A percentile compares a stretch with the other conserved stretches of the same genome.
Conservation (phyloP, 306 rosid species). For the Dryas drummondii region DNA sequence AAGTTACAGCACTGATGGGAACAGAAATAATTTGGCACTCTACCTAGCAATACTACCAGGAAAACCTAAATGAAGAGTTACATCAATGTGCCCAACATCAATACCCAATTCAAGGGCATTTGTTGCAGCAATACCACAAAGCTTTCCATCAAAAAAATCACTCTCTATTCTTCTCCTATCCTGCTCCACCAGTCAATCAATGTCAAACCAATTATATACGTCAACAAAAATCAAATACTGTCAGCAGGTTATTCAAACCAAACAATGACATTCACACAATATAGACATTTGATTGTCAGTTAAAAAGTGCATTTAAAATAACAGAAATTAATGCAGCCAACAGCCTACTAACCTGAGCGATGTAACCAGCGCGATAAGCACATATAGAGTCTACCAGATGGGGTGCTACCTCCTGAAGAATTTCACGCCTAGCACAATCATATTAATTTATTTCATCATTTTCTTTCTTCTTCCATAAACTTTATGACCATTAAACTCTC, state of each 20-base stretch:
- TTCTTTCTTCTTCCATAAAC: slow-evolving; percentile 14
- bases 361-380: slow-evolving; percentile 89
- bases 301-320: not conserved
- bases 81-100: slow-evolving; percentile 94
- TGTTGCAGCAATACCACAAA: slow-evolving; percentile 91
- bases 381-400: slow-evolving; percentile 65
- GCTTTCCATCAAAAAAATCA: slow-evolving; percentile 78
- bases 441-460: slow-evolving; percentile 27
- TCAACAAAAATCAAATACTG: not conserved
- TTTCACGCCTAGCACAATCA: slow-evolving; percentile 64
- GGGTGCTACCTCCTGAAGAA: slow-evolving; percentile 76
- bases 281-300: slow-evolving; percentile 7
- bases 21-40: slow-evolving; percentile 8
- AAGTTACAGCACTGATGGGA: slow-evolving; percentile 10
- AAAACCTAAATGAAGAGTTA: slow-evolving; percentile 93
- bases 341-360: slow-evolving; percentile 59
- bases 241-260: slow-evolving; percentile 13
- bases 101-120: slow-evolving; percentile 99
- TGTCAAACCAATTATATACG: slow-evolving; percentile 18
- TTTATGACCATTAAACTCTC: slow-evolving; percentile 15
- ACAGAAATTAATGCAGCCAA: not conserved
- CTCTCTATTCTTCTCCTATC: slow-evolving; percentile 88
- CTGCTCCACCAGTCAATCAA: slow-evolving; percentile 43
- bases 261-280: slow-evolving; percentile 4
- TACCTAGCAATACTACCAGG: slow-evolving; percentile 97